phyloP scores from a whole-genome alignment of 2,329 filamentous ascomycete species.

The Chaetomium olivaceum region DNA sequence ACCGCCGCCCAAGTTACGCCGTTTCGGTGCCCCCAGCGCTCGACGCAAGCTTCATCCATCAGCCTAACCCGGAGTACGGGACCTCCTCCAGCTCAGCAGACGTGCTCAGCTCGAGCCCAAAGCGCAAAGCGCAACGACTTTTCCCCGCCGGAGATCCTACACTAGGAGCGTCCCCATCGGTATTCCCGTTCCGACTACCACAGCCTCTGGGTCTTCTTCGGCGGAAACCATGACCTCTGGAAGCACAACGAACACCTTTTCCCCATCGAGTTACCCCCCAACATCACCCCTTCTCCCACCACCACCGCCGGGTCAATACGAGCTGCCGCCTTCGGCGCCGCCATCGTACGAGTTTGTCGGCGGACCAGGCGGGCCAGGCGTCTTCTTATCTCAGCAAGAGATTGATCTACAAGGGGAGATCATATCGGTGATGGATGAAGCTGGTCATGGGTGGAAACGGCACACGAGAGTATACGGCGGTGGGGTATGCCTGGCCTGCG shows the following conservation, averaged over 20 bases:
- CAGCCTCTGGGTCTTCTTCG: constrained; percentile 22
- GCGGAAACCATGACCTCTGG: constrained; percentile 21
- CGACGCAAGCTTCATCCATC: constrained; percentile 48
- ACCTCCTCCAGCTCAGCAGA: constrained; percentile 37
- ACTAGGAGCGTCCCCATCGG: constrained; percentile 31
- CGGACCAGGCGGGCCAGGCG: constrained; percentile 30
- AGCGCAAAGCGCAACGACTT: constrained; percentile 15
- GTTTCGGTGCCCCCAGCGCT: constrained; percentile 40
- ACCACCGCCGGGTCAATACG: constrained; percentile 43
- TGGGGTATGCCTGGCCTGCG: constrained; percentile 57
- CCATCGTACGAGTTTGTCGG: constrained; percentile 35
- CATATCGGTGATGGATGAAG: constrained; percentile 49
- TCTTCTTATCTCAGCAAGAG: constrained; percentile 35
- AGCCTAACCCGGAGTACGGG: constrained; percentile 52
- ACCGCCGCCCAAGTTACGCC: constrained; percentile 39
- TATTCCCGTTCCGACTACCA: constrained; percentile 26
- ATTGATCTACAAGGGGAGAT: constrained; percentile 53
- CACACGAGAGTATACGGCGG: constrained; percentile 62
- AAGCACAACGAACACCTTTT: constrained; percentile 37
- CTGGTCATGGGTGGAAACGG: constrained; percentile 55
- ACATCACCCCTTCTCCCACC: constrained; percentile 51
- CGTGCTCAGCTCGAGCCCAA: constrained; percentile 30
- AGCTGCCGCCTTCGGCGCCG: constrained; percentile 23
- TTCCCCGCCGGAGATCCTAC: constrained; percentile 29
- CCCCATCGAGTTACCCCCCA: constrained; percentile 53